Percentiles rank a stretch among this genome's conserved stretches.
Evolutionary conservation across 2,329 filamentous ascomycete genomes (phyloP).

Genomic region (Sordariomycetes sp.): DNA sequence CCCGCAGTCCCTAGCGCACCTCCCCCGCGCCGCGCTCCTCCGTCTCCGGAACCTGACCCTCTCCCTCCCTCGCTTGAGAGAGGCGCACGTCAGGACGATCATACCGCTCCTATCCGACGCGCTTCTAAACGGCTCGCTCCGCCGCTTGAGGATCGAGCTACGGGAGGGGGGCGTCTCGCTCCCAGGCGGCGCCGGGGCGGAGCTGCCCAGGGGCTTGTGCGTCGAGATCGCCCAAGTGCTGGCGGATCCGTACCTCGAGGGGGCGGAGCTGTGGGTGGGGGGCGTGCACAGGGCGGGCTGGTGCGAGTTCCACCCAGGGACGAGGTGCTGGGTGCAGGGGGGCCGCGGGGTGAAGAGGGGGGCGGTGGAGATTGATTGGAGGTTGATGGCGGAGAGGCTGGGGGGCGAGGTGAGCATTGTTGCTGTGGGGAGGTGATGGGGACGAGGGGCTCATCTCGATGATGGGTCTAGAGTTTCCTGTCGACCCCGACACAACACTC

Average conservation of each 20-base stretch:
- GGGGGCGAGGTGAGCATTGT: constrained; percentile 1
- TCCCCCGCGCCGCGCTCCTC: constrained; percentile 46
- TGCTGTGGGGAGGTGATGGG: not conserved
- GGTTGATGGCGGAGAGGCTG: not conserved
- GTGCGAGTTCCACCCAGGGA: constrained; percentile 25
- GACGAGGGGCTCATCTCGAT: not conserved
- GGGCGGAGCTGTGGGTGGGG: constrained; percentile 22
- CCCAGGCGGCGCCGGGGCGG: not conserved
- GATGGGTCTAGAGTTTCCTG: too few relatives aligned
- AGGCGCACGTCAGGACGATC: not conserved
- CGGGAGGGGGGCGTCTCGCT: not conserved
- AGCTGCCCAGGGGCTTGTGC: constrained; percentile 1
- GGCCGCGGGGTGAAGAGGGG: not conserved
- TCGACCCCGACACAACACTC: too few relatives aligned
- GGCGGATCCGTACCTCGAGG: constrained; percentile 28
- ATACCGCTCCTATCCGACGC: not conserved
- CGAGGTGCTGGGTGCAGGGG: constrained; percentile 9
- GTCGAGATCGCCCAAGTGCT: constrained; percentile 19
- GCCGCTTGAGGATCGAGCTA: not conserved
- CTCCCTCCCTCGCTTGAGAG: constrained; percentile 22
- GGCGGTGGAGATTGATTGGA: not conserved
- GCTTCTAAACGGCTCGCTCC: not conserved
- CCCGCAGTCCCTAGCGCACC: constrained; percentile 2
- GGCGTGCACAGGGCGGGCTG: constrained; percentile 21
- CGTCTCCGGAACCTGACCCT: constrained; percentile 51